These are phyloP conservation scores for Apiotrichum akiyoshidainum DNA, from an alignment of 1,284 basidiomycete genomes.

Conservation along the genomic window DNA sequence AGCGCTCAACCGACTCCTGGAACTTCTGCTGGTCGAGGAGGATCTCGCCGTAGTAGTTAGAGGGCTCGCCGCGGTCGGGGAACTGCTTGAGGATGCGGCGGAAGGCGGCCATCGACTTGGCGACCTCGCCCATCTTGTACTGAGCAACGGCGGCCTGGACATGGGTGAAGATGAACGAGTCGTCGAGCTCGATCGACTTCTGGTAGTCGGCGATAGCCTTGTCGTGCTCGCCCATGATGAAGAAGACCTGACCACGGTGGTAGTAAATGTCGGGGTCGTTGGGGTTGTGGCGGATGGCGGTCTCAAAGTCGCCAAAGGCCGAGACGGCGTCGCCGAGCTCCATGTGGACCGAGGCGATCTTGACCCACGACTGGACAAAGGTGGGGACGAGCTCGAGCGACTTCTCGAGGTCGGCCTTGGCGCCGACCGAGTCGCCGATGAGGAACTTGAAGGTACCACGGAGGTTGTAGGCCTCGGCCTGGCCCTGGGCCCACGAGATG, in stretches of 20 bases:
- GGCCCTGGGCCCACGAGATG: constrained; percentile 69
- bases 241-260: constrained; percentile 97
- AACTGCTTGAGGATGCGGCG: constrained; percentile 73
- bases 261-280: constrained; percentile 97
- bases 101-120: constrained; percentile 85
- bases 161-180: constrained; percentile 55
- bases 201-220: constrained; percentile 86
- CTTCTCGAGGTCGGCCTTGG: constrained; percentile 78
- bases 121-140: constrained; percentile 79
- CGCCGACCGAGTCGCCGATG: constrained; percentile 76
- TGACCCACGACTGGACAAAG: constrained; percentile 89
- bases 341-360: constrained; percentile 97
- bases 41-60: constrained; percentile 94
- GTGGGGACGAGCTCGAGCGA: constrained; percentile 70
- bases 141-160: constrained; percentile 96
- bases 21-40: constrained; percentile 88
- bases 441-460: constrained; percentile 98
- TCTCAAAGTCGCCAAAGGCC: constrained; percentile 87
- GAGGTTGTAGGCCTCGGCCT: constrained; percentile 87
- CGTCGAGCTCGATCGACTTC: constrained; percentile 77
- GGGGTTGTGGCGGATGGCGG: constrained; percentile 77
- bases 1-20: constrained; percentile 89
- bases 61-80: constrained; percentile 77
- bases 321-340: constrained; percentile 75
- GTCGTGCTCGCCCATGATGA: constrained; percentile 88